Evolutionary conservation across 2,329 filamentous ascomycete genomes (phyloP).

Genomic region (Cladophialophora immunda): DNA sequence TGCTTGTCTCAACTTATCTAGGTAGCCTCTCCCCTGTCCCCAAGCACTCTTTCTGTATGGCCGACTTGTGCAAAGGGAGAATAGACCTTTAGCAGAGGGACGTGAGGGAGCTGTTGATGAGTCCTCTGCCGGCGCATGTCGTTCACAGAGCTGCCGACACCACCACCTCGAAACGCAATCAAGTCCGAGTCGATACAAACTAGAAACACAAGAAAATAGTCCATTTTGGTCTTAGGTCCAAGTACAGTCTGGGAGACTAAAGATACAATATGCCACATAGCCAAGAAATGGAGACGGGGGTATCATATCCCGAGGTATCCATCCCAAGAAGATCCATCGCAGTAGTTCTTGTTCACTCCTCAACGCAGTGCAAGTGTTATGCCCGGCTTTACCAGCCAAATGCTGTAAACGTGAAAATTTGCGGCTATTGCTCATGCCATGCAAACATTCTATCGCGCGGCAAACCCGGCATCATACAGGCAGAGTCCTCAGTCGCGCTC

Average conservation of each 20-base stretch:
- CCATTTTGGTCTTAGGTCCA: background rate
- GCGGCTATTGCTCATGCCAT: background rate
- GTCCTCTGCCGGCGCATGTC: too few relatives aligned
- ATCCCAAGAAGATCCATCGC: conserved; percentile 1
- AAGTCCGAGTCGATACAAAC: too few relatives aligned
- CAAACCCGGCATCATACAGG: background rate
- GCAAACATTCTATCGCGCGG: background rate
- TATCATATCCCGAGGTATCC: background rate
- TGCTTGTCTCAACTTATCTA: too few relatives aligned
- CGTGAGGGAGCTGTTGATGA: too few relatives aligned
- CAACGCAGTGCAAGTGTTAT: background rate
- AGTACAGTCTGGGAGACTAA: conserved; percentile 3
- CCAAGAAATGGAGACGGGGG: conserved; percentile 10
- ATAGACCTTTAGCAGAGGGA: too few relatives aligned
- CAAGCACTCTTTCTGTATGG: too few relatives aligned
- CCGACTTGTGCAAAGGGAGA: too few relatives aligned
- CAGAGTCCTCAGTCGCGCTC: background rate
- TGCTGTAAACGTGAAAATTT: background rate
- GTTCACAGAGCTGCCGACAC: too few relatives aligned
- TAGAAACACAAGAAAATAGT: background rate
- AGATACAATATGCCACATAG: conserved; percentile 8
- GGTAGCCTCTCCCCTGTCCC: too few relatives aligned
- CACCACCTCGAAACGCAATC: too few relatives aligned
- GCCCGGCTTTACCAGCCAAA: background rate
- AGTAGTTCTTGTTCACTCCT: background rate